Conservation (phyloP, 2,329 filamentous ascomycete genomes). For the Elsinoe batatas region DNA sequence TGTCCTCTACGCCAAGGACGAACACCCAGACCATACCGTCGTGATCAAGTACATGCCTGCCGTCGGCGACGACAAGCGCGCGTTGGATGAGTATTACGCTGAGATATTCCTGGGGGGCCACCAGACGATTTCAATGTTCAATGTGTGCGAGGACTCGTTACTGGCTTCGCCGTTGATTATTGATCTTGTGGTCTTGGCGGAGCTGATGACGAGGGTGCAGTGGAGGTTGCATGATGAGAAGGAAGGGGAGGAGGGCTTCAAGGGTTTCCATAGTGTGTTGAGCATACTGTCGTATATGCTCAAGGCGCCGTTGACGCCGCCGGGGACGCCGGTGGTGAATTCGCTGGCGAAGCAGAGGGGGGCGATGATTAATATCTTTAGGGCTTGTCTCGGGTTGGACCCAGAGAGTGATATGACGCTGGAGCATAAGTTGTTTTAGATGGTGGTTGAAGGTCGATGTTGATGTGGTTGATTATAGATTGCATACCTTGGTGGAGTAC, state of each 20-base stretch:
- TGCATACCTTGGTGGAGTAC: background rate
- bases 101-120: slow-evolving; percentile 99
- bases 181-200: slow-evolving; percentile 81
- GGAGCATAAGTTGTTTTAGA: slow-evolving; percentile 84
- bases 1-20: slow-evolving; percentile 79
- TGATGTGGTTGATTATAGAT: background rate
- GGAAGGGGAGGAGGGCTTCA: slow-evolving; percentile 53
- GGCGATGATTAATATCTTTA: slow-evolving; percentile 95
- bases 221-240: slow-evolving; percentile 57
- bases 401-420: slow-evolving; percentile 98
- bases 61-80: slow-evolving; percentile 97
- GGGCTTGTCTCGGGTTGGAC: slow-evolving; percentile 90
- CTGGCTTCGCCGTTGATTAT: slow-evolving; percentile 95
- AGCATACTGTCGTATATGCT: slow-evolving; percentile 99
- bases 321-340: slow-evolving; percentile 92
- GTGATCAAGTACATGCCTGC: slow-evolving; percentile 99
- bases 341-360: slow-evolving; percentile 90
- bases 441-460: background rate
- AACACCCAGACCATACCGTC: slow-evolving; percentile 96
- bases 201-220: slow-evolving; percentile 97
- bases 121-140: slow-evolving; percentile 97
- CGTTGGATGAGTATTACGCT: slow-evolving; percentile 96
- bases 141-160: slow-evolving; percentile 97
- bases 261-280: slow-evolving; percentile 92
- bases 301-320: slow-evolving; percentile 82